A percentile compares a stretch with the other conserved stretches of the same genome.
These are phyloP conservation scores for Venustampulla echinocandica DNA, from an alignment of 495 filamentous ascomycete species.

Conservation along the genomic window DNA sequence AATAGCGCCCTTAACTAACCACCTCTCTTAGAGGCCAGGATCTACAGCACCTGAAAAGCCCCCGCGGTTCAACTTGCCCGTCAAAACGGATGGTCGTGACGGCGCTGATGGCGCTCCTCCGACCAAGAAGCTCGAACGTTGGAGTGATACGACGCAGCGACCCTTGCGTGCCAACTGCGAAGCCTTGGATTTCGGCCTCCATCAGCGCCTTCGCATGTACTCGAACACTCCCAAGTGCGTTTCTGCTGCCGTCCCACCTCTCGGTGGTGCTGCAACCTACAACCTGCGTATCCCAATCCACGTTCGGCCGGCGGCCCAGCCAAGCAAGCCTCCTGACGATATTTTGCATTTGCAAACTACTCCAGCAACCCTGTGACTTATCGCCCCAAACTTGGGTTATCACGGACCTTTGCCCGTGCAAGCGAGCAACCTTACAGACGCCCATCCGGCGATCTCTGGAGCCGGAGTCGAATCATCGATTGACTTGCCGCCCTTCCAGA, in stretches of 20 bases:
- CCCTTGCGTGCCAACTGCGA: too few species aligned
- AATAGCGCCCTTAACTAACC: neutral
- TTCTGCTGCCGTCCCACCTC: neutral
- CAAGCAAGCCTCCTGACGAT: conserved; percentile 10
- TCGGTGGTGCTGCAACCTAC: too few species aligned
- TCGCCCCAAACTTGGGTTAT: conserved; percentile 21
- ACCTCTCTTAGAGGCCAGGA: neutral
- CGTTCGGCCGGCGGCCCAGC: neutral
- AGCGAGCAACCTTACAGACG: conserved; percentile 21
- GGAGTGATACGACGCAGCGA: too few species aligned
- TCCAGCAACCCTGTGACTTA: conserved; percentile 17
- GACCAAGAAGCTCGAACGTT: too few species aligned
- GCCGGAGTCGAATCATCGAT: conserved; percentile 12
- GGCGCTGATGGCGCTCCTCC: too few species aligned
- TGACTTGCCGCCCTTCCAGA: conserved; percentile 15
- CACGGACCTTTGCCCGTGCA: conserved; percentile 17
- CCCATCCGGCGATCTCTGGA: conserved; percentile 20
- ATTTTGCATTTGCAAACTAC: conserved; percentile 6
- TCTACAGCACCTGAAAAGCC: conserved; percentile 4
- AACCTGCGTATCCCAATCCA: neutral
- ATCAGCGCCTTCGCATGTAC: too few species aligned
- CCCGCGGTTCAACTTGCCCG: conserved; percentile 12
- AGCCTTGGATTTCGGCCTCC: too few species aligned
- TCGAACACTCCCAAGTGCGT: too few species aligned
- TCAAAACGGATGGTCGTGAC: neutral